Evolutionary conservation across 192 early-diverging fungal species (phyloP), one percentile per base, ranked within the genome.

Genomic region (Coemansia sp.): DNA sequence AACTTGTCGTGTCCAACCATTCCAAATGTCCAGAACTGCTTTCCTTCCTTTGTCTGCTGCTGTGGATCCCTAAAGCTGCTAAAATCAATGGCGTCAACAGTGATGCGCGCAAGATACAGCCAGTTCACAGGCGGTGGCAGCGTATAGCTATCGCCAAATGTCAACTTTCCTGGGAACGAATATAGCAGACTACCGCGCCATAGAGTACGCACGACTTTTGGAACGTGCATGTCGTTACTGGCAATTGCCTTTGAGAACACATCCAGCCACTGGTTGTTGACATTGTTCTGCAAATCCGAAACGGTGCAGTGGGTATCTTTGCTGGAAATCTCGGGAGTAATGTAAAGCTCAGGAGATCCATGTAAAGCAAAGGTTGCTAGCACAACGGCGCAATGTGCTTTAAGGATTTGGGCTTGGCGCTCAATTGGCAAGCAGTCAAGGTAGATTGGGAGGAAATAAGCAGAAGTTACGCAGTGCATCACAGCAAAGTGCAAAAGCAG

Each of bases 401-500:
- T 78, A n/a, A 87, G 56, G 36, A 85, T 58, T 3, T 57, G 53
- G 3, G 66, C 71, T 48, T 74, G 63, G 18, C 86, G 73, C 8
- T 70, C 63, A 31, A 78, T 63, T 0, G 79, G 21, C 25, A 87
- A 28, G 7, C 34, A 26, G 42, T 70, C 67, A 12, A 79, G 52
- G 11, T 71, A 42, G 12, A 80, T 72, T 37, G 84, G 84, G 12
- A 85, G 21, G 48, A 85, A 85, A 36, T 82, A 71, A 8, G 70
- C 56, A n/a, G 84, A 82, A 1, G 86, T 86, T 54, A 86, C 48
- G 37, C 71, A 67, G 63, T 87, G 86, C 83, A 63, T 82, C 40
- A 64, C 64, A 28, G 26, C 52, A 71, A 69, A 79, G 63, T 70
- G 67, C 60, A 49, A 72, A 24, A 28, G 55, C 57, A 11, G 60